Base-by-base conservation (phyloP, 768 basidiomycete species). In the Macrolepiota fuliginosa region DNA sequence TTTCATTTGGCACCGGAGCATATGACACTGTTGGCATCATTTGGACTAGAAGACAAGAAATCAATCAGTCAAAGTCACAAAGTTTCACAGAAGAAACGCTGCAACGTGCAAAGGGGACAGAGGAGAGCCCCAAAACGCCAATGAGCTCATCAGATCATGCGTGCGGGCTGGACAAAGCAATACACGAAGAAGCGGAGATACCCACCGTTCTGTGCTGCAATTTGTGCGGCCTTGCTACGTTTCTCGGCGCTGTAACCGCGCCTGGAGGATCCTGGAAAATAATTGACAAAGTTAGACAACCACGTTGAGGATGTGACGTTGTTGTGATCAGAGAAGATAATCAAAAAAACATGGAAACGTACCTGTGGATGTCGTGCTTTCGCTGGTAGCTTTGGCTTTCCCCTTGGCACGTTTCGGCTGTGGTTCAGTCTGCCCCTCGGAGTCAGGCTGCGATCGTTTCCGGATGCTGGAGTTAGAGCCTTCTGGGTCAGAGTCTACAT, bases 221-320 rank as follows among this genome's bases (percentile, higher is more conserved):
- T 83, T 66, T 85, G 82, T 1, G 85, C 87, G 25, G 86, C 85
- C 61, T 91, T 89, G 63, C 74, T 86, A 61, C 89, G 87, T 73
- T 89, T 91, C 77, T 87, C 90, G 56, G 85, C 76, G 63, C 81
- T 88, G 66, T 86, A 87, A 46, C 87, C 89, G 65, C 88, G 85
- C 74, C 85, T 86, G 40, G 86, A 83, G 49, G 82, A 62, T 56
- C 70, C 77, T 78, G 67, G 46, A 63, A 60, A 56, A 49, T 50
- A 42, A 13, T 51, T 36, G 27, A 64, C 45, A 54, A 54, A 39
- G 29, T 45, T 46, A 62, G 59, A 24, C 25, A 40, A 52, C 53
- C 42, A 50, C 52, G 54, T 46, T 53, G 40, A 63, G 40, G 24
- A 13, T 22, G 51, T 19, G 37, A 36, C 27, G 32, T 47, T 49